Evolutionary conservation across 495 filamentous ascomycete genomes (phyloP), one percentile per base, ranked within the genome.

Genomic region (Aspergillus avenaceus): DNA sequence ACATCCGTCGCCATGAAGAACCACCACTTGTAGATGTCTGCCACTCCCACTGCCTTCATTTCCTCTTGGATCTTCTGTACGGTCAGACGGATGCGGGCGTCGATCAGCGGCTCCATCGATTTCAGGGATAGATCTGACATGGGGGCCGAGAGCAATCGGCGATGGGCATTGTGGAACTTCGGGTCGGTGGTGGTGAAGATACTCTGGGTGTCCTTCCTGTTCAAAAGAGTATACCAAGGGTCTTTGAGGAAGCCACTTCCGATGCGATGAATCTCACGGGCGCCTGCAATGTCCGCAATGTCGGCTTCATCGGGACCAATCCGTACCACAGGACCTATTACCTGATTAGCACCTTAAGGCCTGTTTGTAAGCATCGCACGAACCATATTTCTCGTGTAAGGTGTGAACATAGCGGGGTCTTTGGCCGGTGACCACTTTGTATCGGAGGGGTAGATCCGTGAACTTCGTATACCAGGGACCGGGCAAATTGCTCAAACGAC

Each of bases 1-100:
- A 82, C 66, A 46, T 84, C 82, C 0, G 75, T 75, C 9, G 77
- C 65, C 75, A 84, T 73, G 41, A 80, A 79, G 19, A 74, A 49
- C 64, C 67, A 80, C 82, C 82, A 84, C 46, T 78, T 76, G 44
- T 71, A 70, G 0, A 84, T 60, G 60, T 84, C 80, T 1, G 58
- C 56, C 0, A 38, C 56, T 0, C 66, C 67, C 0, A 67, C 49
- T 0, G 23, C 53, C 21, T 62, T 37, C 28, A 64, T 57, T 22
- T 75, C 70, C 14, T 70, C 54, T 0, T 24, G 31, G 9, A 78
- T 74, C 14, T 59, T 55, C 1, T 61, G 16, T 5, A 78, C 62
- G 0, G 70, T 53, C 1, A 72, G 53, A 0, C 60, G 27, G 6
- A 76, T 52, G 4, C 56, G 54, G 1, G 45, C 16, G 0, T 50